Evolutionary conservation across 2,329 filamentous ascomycete species (phyloP).

Genomic region (Trichoderma harzianum): DNA sequence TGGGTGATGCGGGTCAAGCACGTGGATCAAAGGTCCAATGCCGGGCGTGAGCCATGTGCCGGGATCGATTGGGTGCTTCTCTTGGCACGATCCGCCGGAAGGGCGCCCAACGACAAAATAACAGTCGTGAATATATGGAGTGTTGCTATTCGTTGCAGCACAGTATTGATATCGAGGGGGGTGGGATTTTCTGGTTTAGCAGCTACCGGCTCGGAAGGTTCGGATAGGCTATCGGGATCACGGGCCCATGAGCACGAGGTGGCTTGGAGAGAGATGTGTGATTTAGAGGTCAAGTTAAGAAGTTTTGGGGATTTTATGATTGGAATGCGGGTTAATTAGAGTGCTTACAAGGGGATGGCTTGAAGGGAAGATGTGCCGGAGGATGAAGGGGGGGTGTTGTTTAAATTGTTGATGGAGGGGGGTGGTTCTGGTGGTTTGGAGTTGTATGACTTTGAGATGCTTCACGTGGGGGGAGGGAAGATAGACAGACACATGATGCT

Average conservation of each 20-base stretch:
- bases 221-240: not conserved
- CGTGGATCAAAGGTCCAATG: not conserved
- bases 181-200: not conserved
- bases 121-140: not conserved
- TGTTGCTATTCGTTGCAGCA: not conserved
- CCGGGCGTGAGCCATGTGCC: not conserved
- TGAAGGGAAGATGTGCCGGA: not conserved
- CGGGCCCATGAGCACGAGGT: not conserved
- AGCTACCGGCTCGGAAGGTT: slow-evolving; percentile 1
- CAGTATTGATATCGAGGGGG: not conserved
- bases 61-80: not conserved
- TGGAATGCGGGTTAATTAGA: not conserved
- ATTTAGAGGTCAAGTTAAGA: not conserved
- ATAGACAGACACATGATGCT: not conserved
- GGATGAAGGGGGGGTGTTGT: not conserved
- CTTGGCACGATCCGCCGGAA: not conserved
- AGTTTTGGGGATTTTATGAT: not conserved
- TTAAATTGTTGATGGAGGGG: not conserved
- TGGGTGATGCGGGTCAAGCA: not conserved
- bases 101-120: not conserved
- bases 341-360: not conserved
- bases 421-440: not conserved
- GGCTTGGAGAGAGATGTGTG: not conserved
- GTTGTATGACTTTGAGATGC: not conserved
- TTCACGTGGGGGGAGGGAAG: not conserved